Evolutionary conservation across 345 rosid species (phyloP).

Genomic region (Hypericum perforatum): DNA sequence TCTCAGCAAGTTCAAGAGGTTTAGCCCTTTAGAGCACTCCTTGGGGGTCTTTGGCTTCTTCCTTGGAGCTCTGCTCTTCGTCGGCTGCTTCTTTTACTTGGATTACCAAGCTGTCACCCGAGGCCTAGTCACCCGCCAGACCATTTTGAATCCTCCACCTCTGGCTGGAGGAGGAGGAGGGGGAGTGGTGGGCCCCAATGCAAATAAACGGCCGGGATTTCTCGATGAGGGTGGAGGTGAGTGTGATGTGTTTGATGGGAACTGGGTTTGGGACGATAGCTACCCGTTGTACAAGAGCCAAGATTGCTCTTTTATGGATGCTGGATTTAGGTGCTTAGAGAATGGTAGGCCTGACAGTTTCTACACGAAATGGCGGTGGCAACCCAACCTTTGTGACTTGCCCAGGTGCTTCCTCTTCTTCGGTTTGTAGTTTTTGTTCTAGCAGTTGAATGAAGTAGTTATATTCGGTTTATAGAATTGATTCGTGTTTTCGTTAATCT

Average conservation of each 20-base stretch:
- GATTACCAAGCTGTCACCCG: conserved; percentile 25
- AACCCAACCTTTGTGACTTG: conserved; percentile 49
- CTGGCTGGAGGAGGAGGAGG: too few relatives aligned
- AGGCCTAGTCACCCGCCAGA: background rate
- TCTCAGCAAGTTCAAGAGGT: conserved; percentile 33
- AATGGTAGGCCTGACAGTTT: conserved; percentile 63
- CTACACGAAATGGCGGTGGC: conserved; percentile 81
- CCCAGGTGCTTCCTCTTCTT: conserved; percentile 38
- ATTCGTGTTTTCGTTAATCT: too few relatives aligned
- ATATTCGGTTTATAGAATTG: too few relatives aligned
- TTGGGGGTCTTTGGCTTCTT: conserved; percentile 36
- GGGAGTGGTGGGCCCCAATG: too few relatives aligned
- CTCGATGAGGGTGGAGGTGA: conserved; percentile 39
- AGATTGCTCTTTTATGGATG: conserved; percentile 42
- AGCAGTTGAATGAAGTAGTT: background rate
- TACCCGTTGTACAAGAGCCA: conserved; percentile 54
- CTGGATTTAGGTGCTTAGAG: conserved; percentile 55
- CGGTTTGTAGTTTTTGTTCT: background rate
- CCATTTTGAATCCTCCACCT: too few relatives aligned
- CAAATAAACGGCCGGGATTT: conserved; percentile 18
- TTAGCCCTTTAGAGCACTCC: conserved; percentile 39
- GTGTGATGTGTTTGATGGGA: conserved; percentile 59
- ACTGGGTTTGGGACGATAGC: conserved; percentile 61
- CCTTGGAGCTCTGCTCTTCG: conserved; percentile 27
- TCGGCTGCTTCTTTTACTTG: conserved; percentile 38